A percentile compares a stretch with the other conserved stretches of the same genome.
phyloP scores from a whole-genome alignment of 192 early-diverging fungal genomes.

The Coemansia sp. region DNA sequence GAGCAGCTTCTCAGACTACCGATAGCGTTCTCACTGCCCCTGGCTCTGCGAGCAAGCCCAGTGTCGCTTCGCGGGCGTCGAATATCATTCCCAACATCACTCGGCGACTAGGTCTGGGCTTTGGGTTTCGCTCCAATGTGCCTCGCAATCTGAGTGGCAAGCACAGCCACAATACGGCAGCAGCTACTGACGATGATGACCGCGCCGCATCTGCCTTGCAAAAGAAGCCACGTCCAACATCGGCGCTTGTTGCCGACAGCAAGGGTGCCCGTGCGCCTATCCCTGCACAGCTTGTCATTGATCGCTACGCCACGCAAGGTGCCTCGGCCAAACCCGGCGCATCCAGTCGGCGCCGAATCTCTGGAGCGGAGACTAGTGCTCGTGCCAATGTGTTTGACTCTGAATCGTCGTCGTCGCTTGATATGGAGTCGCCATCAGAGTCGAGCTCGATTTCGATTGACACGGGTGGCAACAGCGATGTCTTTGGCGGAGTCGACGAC shows the following conservation, averaged over 20 bases:
- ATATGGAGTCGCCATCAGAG: slow-evolving; percentile 2
- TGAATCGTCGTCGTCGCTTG: not conserved
- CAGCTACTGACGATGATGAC: slow-evolving; percentile 20
- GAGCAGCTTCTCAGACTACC: not conserved
- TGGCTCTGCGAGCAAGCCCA: slow-evolving; percentile 15
- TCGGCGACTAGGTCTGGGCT: slow-evolving; percentile 43
- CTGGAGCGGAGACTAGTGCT: not conserved
- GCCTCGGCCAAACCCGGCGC: not conserved
- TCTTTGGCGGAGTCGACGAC: slow-evolving; percentile 15
- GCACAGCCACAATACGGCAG: not conserved
- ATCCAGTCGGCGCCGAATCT: not conserved
- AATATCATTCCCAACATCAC: slow-evolving; percentile 45
- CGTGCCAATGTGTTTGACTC: not conserved
- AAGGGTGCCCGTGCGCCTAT: slow-evolving; percentile 16
- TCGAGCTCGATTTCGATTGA: slow-evolving; percentile 27
- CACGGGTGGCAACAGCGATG: slow-evolving; percentile 23
- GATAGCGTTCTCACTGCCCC: not conserved
- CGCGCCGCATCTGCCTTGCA: not conserved
- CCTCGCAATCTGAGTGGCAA: slow-evolving; percentile 11
- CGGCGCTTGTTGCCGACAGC: not conserved
- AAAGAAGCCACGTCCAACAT: not conserved
- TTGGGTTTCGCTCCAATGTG: slow-evolving; percentile 28
- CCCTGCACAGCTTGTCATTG: slow-evolving; percentile 32
- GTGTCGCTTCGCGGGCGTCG: slow-evolving; percentile 33
- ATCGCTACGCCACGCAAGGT: slow-evolving; percentile 1